Evolutionary conservation across 306 rosid species (phyloP).

Genomic region (Echinosophora koreensis): DNA sequence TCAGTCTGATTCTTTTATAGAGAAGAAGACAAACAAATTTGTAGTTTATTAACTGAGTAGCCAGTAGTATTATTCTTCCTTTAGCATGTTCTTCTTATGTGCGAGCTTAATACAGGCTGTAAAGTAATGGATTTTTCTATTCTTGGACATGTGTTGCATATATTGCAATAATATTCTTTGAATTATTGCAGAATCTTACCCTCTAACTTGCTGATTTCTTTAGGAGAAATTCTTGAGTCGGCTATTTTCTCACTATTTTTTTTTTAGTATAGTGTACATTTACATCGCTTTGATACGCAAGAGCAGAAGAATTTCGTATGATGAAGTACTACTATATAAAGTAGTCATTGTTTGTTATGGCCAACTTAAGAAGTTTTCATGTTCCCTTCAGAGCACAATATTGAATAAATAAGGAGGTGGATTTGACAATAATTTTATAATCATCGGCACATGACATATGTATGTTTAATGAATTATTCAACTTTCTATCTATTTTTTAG

Average conservation of each 20-base stretch:
- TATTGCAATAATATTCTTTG: background rate
- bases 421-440: too few species aligned
- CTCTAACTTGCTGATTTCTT: background rate
- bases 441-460: too few species aligned
- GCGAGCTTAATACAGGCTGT: background rate
- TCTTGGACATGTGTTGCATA: background rate
- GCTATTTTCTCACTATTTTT: background rate
- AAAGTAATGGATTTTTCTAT: conserved; percentile 2
- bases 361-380: background rate
- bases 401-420: background rate
- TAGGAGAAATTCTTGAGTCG: background rate
- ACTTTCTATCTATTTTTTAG: too few species aligned
- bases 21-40: background rate
- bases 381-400: background rate
- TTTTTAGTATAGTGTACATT: background rate
- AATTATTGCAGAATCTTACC: background rate
- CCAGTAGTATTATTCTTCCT: background rate
- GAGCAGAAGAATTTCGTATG: background rate
- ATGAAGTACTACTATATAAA: background rate
- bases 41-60: background rate
- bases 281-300: background rate
- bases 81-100: background rate
- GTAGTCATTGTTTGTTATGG: background rate
- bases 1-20: background rate
- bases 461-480: too few species aligned